phyloP scores from a whole-genome alignment of 768 basidiomycete genomes.

The Tulasnella calospora region DNA sequence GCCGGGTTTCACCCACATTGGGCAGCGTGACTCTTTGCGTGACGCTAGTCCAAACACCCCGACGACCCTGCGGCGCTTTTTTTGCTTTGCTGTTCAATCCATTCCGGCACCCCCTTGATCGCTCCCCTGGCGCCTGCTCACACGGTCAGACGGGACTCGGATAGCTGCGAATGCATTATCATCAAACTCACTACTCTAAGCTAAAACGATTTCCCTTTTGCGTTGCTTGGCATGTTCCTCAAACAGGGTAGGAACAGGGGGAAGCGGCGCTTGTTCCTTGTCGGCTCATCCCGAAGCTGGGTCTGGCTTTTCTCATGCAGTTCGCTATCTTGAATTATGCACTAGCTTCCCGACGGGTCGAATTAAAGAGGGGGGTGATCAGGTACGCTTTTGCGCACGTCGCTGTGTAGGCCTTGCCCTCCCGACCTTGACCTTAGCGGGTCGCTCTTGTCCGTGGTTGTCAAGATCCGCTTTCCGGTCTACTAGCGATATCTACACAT shows the following conservation, averaged over 20 bases:
- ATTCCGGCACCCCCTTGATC: neutral
- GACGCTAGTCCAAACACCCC: neutral
- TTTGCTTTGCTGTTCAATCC: neutral
- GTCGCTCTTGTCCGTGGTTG: neutral
- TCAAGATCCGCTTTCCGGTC: conserved; percentile 3
- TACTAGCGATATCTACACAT: neutral
- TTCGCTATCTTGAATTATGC: neutral
- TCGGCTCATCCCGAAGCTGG: neutral
- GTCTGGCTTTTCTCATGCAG: neutral
- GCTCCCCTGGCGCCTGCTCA: neutral
- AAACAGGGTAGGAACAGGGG: neutral
- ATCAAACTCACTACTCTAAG: neutral
- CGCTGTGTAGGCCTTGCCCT: neutral
- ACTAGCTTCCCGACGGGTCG: neutral
- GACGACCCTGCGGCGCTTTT: neutral
- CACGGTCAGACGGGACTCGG: neutral
- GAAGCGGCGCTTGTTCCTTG: neutral
- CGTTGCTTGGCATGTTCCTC: neutral
- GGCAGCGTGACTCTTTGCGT: neutral
- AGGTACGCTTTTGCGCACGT: neutral
- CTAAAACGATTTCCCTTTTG: neutral
- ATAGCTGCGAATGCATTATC: neutral
- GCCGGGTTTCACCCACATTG: neutral
- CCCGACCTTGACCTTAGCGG: no score
- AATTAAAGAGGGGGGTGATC: neutral